Base-by-base conservation (phyloP, 2,329 filamentous ascomycete genomes). In the Claviceps monticola region DNA sequence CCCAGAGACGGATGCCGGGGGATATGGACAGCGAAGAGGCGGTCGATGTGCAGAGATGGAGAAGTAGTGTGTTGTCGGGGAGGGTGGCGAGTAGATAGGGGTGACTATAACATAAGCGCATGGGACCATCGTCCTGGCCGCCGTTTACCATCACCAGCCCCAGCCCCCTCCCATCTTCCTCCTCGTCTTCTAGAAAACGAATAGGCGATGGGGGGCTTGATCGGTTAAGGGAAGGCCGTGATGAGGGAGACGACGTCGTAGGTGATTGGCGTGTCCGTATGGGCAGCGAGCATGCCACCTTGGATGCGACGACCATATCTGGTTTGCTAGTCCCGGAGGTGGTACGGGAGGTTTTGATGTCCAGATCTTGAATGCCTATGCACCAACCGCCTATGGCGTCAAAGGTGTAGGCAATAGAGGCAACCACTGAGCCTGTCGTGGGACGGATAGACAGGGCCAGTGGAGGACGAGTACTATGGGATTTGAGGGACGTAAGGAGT, bases 351-450 rank as follows among this genome's bases (percentile, higher is more conserved):
- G 63, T 60, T 1, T 61, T 67, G 44, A 95, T 75, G 53, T 84
- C 82, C 44, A 96, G 71, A 65, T 96, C 91, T 65, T 97, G 91
- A n/a, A 97, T 79, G 2, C 89, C 90, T 16, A 95, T 78, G 7
- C 86, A 89, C 87, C 90, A 96, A 29, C 89, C 89, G 44, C 81
- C 82, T 3, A 83, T 74, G 2, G 86, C 85, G 16, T 84, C 82
- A 57, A 94, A 81, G 0, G 87, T 86, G 64, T 95, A 96, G 1
- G 88, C 90, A 54, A 96, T 86, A 0, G 87, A 89, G 2, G 88
- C 85, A n/a, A 88, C 78, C 17, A 88, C 78, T 11, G 78, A 78
- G 3, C 72, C 70, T 0, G 78, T 64, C 14, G 80, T 80, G 26
- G 74, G 77, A n/a, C 89, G 80, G 39, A 97, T 78, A 0, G 88